These are phyloP conservation scores for Daldinia concentrica DNA, from an alignment of 495 filamentous ascomycete species.

Conservation along the genomic window DNA sequence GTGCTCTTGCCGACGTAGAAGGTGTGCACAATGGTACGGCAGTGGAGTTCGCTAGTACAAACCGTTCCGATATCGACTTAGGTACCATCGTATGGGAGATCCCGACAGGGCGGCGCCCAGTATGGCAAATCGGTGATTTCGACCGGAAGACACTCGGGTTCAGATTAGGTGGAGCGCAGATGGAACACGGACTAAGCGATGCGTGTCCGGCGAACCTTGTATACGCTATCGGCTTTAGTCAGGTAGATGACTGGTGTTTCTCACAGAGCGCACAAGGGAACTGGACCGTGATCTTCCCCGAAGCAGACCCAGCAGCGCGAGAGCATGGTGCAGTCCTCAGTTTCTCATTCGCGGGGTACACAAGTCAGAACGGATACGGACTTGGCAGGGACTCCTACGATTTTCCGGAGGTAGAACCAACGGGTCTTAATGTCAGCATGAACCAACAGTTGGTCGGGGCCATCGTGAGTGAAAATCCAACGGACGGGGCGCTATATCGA, in stretches of 20 bases:
- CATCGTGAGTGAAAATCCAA: not conserved
- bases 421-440: conserved; percentile 4
- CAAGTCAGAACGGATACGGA: conserved; percentile 3
- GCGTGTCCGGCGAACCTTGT: not conserved
- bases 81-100: not conserved
- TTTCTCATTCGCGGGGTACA: not conserved
- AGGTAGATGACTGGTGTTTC: not conserved
- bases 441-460: not conserved
- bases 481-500: not conserved
- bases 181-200: not conserved
- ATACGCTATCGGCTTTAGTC: not conserved
- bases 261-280: not conserved
- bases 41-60: not conserved
- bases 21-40: not conserved
- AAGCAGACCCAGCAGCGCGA: not conserved
- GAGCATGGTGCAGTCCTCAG: not conserved
- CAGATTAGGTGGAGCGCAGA: not conserved
- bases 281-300: not conserved
- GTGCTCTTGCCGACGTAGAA: not conserved
- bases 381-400: conserved; percentile 5
- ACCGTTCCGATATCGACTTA: not conserved
- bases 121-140: not conserved
- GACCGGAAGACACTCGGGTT: not conserved
- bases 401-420: not conserved
- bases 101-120: not conserved